Conservation (phyloP, 208 protist species). For the Angomonas ambiguus region DNA sequence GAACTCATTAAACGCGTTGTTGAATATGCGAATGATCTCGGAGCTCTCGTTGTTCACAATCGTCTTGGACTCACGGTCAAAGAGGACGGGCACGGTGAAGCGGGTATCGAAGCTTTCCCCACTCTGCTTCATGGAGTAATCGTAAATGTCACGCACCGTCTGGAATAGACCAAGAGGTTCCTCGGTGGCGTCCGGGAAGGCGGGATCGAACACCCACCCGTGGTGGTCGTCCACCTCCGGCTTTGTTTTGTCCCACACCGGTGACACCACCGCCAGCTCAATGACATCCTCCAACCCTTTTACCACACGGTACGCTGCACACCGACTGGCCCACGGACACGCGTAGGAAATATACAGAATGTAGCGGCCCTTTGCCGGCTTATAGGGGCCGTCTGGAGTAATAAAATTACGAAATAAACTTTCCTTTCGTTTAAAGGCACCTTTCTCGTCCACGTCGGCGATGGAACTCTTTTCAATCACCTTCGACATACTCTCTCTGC, state of each 20-base stretch:
- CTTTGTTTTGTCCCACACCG: constrained; percentile 39
- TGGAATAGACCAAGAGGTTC: constrained; percentile 38
- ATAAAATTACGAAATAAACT: constrained; percentile 51
- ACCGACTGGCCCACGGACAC: constrained; percentile 83
- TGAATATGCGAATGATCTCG: constrained; percentile 88
- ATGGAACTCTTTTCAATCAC: constrained; percentile 20
- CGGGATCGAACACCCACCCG: constrained; percentile 60
- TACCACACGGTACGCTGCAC: constrained; percentile 32
- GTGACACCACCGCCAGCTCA: constrained; percentile 39
- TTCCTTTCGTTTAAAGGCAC: constrained; percentile 55
- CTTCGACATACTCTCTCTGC: neutral
- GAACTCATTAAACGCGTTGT: constrained; percentile 62
- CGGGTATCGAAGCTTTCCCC: constrained; percentile 39
- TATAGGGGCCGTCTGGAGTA: constrained; percentile 26
- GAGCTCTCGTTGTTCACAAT: constrained; percentile 92
- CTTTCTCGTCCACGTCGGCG: constrained; percentile 36
- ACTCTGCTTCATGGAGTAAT: constrained; percentile 34
- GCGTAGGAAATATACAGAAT: constrained; percentile 86
- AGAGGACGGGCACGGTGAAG: constrained; percentile 90
- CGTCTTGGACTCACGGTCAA: constrained; percentile 64
- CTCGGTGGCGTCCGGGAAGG: constrained; percentile 26
- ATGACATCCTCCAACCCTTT: constrained; percentile 68
- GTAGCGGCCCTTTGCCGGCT: constrained; percentile 58
- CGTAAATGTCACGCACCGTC: constrained; percentile 62
- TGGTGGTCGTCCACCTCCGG: constrained; percentile 34